Evolutionary conservation across 371 early-diverging fungal genomes (phyloP), one percentile per base, ranked within the genome.

Genomic region (Umbelopsis sp.): DNA sequence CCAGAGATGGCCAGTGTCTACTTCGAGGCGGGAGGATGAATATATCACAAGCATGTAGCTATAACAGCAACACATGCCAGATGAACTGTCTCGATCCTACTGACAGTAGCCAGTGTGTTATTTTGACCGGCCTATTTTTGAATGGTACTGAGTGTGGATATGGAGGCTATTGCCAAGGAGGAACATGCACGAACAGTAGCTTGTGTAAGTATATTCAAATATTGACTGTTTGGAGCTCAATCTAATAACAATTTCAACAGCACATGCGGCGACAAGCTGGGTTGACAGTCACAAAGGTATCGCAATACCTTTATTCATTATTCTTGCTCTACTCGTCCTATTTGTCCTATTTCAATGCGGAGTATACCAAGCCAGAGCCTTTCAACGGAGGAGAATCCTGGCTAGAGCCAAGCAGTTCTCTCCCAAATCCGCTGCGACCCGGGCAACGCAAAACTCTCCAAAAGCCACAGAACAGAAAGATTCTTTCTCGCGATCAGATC

Each of bases 101-200:
- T 14, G 68, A 77, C 4, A 65, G 77, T 32, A 74, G 69, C 4
- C 76, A 70, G 9, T 96, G 97, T 74, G 75, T 88, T 11, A 72
- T 86, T 22, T 83, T 96, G 70, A 90, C 87, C 4, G 94, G 94
- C 3, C 80, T 80, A 62, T 96, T 95, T 71, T 72, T 93, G 24
- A 96, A 97, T 70, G 98, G 97, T 35, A 93, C 96, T 0, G 81
- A 91, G 0, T 97, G 98, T 73, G 97, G 96, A 9, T 78, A 81
- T 67, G 85, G 81, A 44, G 94, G 93, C 10, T 69, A 69, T 24
- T 94, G 93, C 66, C 74, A 72, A 11, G 51, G 69, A 4, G 87
- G 88, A 5, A 24, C 18, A 1, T 91, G 89, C 74, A 65, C 63
- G 14, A 65, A 71, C 44, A 80, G 83, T 11, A 75, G 73, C 53